Base-by-base conservation (phyloP, 805 yeast genomes). In the Torulaspora franciscae region DNA sequence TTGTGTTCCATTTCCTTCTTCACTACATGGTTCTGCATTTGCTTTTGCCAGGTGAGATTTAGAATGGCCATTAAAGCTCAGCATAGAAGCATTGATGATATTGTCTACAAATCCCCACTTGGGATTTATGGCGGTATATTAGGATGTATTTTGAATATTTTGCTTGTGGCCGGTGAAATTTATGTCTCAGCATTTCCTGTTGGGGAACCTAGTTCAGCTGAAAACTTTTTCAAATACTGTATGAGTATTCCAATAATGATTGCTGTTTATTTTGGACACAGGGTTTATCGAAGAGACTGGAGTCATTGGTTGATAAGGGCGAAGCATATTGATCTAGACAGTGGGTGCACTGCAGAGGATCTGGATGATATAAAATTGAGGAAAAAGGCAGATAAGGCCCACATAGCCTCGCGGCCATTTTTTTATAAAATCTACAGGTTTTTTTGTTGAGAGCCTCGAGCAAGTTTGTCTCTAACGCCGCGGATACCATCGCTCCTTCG, bases 21-120 rank as follows among this genome's bases (percentile, higher is more conserved):
- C 49, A 79, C 83, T 66, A 81, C 86, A 27, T 85, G 95, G 95
- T 83, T 81, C 40, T 77, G 87, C 6, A 80, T 85, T 51, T 80
- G 83, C 58, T 66, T 76, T 32, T 77, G 81, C 34, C 90, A 83
- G 58, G 67, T 85, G 40, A 71, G 90, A 54, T 83, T 83, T 68
- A 80, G 86, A 57, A 53, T 71, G 44, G 84, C 82, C 6, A 43
- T 73, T 49, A 61, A 59, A 13, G 66, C 55, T 8, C 82, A 80
- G 63, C 82, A 82, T 30, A 71, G 83, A 59, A 55, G 66, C 8
- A 65, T 76, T 14, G 75, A 72, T 38, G 85, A 83, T 59, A 68
- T 84, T 40, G 73, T 76, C 1, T 83, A 74, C 29, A 70, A 68
- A 46, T 71, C 89, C 5, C 78, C 75, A 47, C 67, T 74, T 25